Evolutionary conservation across 306 rosid genomes (phyloP).

Genomic region (Prunus padus): DNA sequence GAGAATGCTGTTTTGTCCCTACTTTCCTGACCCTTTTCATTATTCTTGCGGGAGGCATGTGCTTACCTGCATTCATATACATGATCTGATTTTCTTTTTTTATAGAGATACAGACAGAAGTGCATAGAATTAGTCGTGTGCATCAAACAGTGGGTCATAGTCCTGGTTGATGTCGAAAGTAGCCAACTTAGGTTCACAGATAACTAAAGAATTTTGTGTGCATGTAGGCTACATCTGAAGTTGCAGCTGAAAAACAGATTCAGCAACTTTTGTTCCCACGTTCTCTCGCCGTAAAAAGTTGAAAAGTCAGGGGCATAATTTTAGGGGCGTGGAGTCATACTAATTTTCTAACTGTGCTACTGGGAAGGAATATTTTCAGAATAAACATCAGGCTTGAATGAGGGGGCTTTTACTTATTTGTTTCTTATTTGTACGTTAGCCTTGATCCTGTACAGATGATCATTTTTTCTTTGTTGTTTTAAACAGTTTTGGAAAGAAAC

Average conservation of each 20-base stretch:
- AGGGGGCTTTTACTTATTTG: background rate
- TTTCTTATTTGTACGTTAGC: background rate
- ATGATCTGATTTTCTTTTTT: background rate
- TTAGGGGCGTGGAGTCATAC: constrained; percentile 29
- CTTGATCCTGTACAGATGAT: background rate
- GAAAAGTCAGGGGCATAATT: constrained; percentile 35
- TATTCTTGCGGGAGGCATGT: background rate
- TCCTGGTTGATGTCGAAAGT: background rate
- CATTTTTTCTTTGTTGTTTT: background rate
- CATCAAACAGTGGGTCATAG: background rate
- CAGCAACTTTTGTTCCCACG: constrained; percentile 73
- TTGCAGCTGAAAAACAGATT: constrained; percentile 81
- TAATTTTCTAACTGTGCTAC: constrained; percentile 3
- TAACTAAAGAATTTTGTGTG: background rate
- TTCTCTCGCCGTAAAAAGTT: constrained; percentile 64
- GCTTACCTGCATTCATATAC: too few species aligned
- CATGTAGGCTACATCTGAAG: constrained; percentile 61
- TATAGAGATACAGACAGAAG: background rate
- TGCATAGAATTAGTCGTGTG: background rate
- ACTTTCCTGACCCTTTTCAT: background rate
- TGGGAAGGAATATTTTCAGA: constrained; percentile 2
- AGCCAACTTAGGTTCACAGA: background rate
- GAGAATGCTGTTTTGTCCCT: background rate
- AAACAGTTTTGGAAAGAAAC: background rate
- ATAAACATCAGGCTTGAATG: background rate